Conservation (phyloP, 495 filamentous ascomycete genomes). For the Penicillium manginii region DNA sequence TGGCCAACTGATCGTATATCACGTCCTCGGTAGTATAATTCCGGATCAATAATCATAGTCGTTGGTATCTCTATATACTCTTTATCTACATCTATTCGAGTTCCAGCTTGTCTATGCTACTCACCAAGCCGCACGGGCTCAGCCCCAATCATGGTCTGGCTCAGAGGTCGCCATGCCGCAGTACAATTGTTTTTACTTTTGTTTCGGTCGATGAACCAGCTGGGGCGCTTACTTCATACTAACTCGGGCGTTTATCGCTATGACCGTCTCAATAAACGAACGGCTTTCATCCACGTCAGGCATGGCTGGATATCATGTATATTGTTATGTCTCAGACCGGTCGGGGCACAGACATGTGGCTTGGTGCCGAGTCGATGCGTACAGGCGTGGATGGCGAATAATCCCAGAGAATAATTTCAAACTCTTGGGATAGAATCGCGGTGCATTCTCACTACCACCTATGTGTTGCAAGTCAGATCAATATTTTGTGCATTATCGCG, state of each 20-base stretch:
- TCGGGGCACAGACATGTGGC: background rate
- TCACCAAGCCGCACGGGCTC: no score
- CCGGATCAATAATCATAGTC: no score
- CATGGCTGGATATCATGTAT: constrained; percentile 1
- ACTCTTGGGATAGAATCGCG: background rate
- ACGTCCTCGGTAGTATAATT: no score
- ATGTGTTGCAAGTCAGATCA: background rate
- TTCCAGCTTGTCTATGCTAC: no score
- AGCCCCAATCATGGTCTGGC: no score
- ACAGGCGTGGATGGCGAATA: background rate
- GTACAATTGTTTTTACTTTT: no score
- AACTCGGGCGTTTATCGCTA: background rate
- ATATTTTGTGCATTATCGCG: background rate
- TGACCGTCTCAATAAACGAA: background rate
- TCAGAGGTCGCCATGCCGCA: no score
- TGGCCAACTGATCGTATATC: no score
- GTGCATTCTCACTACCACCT: background rate
- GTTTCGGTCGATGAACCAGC: background rate
- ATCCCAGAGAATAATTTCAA: background rate
- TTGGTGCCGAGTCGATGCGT: background rate
- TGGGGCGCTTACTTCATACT: background rate
- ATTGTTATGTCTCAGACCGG: background rate
- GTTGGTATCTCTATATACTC: no score
- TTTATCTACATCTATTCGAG: no score
- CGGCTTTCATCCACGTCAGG: constrained; percentile 1